phyloP scores from a whole-genome alignment of 2,329 filamentous ascomycete species.

The Ceratocystis harringtonii region DNA sequence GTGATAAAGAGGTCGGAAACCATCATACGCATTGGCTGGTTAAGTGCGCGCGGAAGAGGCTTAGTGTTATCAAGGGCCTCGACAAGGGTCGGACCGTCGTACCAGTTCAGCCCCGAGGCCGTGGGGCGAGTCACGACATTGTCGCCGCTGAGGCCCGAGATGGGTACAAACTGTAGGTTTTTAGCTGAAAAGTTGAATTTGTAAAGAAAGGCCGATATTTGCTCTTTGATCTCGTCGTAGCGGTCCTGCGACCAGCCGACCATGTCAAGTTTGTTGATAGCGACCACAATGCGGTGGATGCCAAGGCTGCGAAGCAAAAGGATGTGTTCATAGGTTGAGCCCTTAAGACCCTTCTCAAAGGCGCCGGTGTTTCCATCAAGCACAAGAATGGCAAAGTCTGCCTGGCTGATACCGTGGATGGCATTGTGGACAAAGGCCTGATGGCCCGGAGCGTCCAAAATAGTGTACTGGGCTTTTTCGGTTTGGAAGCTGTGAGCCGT shows the following conservation, averaged over 20 bases:
- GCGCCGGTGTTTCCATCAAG: constrained; percentile 82
- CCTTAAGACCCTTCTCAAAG: constrained; percentile 84
- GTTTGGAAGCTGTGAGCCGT: constrained; percentile 92
- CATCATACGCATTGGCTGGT: constrained; percentile 70
- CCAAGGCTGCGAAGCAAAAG: constrained; percentile 81
- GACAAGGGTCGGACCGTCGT: constrained; percentile 61
- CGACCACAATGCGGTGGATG: constrained; percentile 73
- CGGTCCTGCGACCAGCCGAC: constrained; percentile 68
- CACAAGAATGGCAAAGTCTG: constrained; percentile 87
- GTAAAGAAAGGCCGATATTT: constrained; percentile 68
- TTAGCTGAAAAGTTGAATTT: constrained; percentile 68
- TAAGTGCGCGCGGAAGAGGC: constrained; percentile 48
- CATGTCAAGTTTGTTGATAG: constrained; percentile 89
- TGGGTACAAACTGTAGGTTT: constrained; percentile 74
- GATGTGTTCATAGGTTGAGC: constrained; percentile 89
- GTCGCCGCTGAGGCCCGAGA: constrained; percentile 76
- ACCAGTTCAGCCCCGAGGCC: constrained; percentile 50
- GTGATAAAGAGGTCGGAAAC: constrained; percentile 79
- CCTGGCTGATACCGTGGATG: constrained; percentile 92
- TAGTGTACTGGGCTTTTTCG: constrained; percentile 72
- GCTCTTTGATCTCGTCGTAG: constrained; percentile 72
- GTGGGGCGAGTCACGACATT: constrained; percentile 52
- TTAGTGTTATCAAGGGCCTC: constrained; percentile 76
- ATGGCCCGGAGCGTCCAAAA: constrained; percentile 88
- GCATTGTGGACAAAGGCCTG: constrained; percentile 96